Conservation (phyloP, 352 stramenopile species). For the Phytophthora colocasiae region DNA sequence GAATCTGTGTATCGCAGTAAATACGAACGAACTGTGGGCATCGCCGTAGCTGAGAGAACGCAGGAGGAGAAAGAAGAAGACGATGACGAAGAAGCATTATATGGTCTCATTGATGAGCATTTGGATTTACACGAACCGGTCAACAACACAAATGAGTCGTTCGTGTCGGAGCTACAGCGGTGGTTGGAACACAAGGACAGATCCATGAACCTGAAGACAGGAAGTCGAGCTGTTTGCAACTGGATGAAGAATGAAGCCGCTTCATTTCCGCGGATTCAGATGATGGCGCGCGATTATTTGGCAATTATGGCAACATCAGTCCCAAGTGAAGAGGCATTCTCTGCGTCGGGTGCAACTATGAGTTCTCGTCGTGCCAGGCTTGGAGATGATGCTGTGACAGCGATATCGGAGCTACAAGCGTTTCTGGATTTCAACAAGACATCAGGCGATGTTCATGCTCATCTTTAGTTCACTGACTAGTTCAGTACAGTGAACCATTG, state of each 20-base stretch:
- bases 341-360: too few relatives aligned
- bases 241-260: conserved; percentile 5
- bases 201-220: conserved; percentile 5
- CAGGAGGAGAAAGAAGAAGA: not conserved
- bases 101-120: conserved; percentile 9
- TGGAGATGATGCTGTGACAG: too few relatives aligned
- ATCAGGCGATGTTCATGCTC: too few relatives aligned
- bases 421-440: too few relatives aligned
- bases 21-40: not conserved
- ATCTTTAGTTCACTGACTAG: too few relatives aligned
- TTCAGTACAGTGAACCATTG: too few relatives aligned
- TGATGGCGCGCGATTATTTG: conserved; percentile 16
- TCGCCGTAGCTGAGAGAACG: too few relatives aligned
- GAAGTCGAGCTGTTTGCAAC: conserved; percentile 5
- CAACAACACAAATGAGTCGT: not conserved
- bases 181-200: conserved; percentile 7
- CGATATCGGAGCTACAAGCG: too few relatives aligned
- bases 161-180: conserved; percentile 5
- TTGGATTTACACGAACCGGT: not conserved
- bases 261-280: conserved; percentile 17
- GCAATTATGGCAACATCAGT: conserved; percentile 17
- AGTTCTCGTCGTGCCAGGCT: too few relatives aligned
- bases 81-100: not conserved
- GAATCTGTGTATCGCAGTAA: not conserved
- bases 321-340: too few relatives aligned